Base-by-base conservation (phyloP, 2,329 filamentous ascomycete genomes). In the Verticillium nonalfalfae region DNA sequence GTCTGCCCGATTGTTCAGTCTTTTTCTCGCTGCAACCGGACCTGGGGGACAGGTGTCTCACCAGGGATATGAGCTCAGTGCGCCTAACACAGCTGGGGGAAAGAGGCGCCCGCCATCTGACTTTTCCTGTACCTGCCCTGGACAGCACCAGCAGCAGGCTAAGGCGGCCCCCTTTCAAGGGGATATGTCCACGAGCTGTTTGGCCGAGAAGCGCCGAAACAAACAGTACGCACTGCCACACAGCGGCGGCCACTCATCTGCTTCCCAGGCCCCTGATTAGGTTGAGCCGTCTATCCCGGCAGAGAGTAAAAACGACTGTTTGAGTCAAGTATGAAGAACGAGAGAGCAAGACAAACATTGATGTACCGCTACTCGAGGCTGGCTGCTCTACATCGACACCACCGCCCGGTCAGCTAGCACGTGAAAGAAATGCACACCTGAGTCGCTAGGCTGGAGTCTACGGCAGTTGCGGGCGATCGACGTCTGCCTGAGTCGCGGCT, bases 131-230 rank as follows among this genome's bases (percentile, higher is more conserved):
- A 18, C 45, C 18, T 18, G 18, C 45, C 45, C 45, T 11, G 45
- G 7, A 18, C 39, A 14, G 4, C 10, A n/a, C 10, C 45, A 52
- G 7, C n/a, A 11, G 13, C 18, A 5, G 45, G 18, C 45, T 52
- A 52, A 26, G 18, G 45, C 7, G n/a, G n/a, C 10, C 45, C 35
- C 13, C 13, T 36, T 13, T 13, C 13, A 13, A 10, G 45, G 10
- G 45, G 45, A 52, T 52, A 52, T 52, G 45, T 10, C 45, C 45
- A 52, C 45, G 45, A 52, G 45, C 45, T 50, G 38, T 58, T 58
- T 58, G 57, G 33, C 57, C 57, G 57, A 58, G 18, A 50, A 50
- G 38, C 38, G 57, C 57, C 57, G 57, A 58, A 50, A 58, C 38
- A 58, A n/a, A 11, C 45, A 21, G 45, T 11, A 52, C 45, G 18